Conservation (phyloP, 768 basidiomycete species). For the Suillus occidentalis region DNA sequence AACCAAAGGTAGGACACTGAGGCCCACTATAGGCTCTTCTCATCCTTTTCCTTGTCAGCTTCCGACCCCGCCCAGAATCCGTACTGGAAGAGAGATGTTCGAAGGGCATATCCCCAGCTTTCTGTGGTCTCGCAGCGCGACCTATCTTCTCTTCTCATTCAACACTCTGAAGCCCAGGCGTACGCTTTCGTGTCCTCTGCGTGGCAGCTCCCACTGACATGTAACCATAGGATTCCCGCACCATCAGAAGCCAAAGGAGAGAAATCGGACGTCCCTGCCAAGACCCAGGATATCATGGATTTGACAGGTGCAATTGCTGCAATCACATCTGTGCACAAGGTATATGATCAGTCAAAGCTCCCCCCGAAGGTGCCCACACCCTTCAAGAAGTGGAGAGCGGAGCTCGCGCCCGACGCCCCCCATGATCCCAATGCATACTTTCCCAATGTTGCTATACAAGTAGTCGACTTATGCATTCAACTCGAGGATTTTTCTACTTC, state of each 20-base stretch:
- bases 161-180: conserved; percentile 68
- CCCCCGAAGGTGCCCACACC: conserved; percentile 74
- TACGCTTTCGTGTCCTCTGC: conserved; percentile 40
- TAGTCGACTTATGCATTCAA: conserved; percentile 19
- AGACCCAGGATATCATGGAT: conserved; percentile 48
- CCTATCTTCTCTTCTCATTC: conserved; percentile 76
- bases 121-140: conserved; percentile 86
- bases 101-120: conserved; percentile 88
- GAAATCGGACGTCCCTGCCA: conserved; percentile 46
- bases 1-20: conserved; percentile 67
- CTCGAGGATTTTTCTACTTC: conserved; percentile 6
- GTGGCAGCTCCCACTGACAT: conserved; percentile 11
- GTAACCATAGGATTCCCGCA: conserved; percentile 47
- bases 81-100: conserved; percentile 96
- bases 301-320: conserved; percentile 72
- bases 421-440: conserved; percentile 81
- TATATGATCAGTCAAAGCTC: conserved; percentile 61
- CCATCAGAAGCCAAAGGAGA: conserved; percentile 41
- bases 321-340: conserved; percentile 54
- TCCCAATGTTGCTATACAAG: conserved; percentile 75
- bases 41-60: conserved; percentile 41
- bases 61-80: conserved; percentile 88
- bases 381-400: conserved; percentile 72
- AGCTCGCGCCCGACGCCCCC: conserved; percentile 73
- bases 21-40: background rate